These are phyloP conservation scores for Penicillium sp. DNA, from an alignment of 2,329 filamentous ascomycete genomes.

Conservation along the genomic window DNA sequence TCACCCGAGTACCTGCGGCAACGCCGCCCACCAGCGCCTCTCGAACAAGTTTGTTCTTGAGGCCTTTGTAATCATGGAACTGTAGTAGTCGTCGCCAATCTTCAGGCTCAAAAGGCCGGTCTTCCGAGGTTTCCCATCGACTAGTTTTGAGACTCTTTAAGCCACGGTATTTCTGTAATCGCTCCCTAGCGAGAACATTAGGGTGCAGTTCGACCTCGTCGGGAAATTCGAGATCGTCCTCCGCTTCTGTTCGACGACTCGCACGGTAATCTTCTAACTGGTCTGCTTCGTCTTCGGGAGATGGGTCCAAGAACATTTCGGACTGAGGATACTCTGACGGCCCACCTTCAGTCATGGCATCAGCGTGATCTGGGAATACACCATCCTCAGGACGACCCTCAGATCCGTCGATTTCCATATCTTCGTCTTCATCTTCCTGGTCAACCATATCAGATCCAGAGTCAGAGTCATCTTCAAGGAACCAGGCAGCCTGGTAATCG, in stretches of 20 bases:
- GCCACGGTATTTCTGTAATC: constrained; percentile 80
- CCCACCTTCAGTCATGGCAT: constrained; percentile 67
- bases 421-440: constrained; percentile 58
- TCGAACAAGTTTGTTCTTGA: constrained; percentile 69
- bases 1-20: constrained; percentile 74
- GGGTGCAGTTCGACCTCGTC: constrained; percentile 95
- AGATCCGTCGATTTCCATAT: constrained; percentile 49
- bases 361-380: constrained; percentile 52
- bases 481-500: constrained; percentile 92
- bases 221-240: constrained; percentile 92
- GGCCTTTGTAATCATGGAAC: constrained; percentile 83
- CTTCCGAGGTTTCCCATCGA: constrained; percentile 83
- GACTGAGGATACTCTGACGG: constrained; percentile 90
- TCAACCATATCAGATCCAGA: constrained; percentile 84
- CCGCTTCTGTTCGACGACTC: constrained; percentile 72
- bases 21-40: constrained; percentile 90
- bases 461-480: constrained; percentile 74
- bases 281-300: constrained; percentile 76
- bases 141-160: constrained; percentile 87
- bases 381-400: constrained; percentile 76
- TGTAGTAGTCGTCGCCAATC: constrained; percentile 84
- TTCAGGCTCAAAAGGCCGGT: constrained; percentile 79
- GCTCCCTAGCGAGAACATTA: constrained; percentile 77
- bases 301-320: constrained; percentile 79
- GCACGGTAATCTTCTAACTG: constrained; percentile 78